Percentiles rank a stretch among this genome's conserved stretches.
Evolutionary conservation across 805 yeast species (phyloP).

Genomic region (Cyberlindnera mycetangii): DNA sequence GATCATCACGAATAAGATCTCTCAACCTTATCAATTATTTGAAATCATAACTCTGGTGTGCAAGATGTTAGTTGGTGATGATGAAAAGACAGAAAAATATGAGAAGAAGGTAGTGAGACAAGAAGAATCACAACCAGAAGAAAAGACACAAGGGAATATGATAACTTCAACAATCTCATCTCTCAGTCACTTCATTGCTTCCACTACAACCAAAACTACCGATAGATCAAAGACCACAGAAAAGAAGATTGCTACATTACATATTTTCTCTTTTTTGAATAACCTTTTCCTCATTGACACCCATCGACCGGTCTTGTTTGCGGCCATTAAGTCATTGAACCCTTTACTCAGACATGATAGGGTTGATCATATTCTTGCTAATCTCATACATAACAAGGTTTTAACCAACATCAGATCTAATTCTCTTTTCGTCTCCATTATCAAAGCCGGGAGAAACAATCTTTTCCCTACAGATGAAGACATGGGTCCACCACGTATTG

Average conservation of each 20-base stretch:
- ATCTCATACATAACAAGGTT: conserved; percentile 22
- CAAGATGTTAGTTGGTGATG: conserved; percentile 8
- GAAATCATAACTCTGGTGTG: conserved; percentile 32
- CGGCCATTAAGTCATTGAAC: conserved; percentile 25
- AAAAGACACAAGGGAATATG: background rate
- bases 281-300: conserved; percentile 19
- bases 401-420: conserved; percentile 17
- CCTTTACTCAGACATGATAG: conserved; percentile 13
- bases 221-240: background rate
- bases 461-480: conserved; percentile 47
- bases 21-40: conserved; percentile 52
- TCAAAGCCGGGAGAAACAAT: conserved; percentile 33
- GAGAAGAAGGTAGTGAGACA: background rate
- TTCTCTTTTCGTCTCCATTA: conserved; percentile 17
- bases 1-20: conserved; percentile 41
- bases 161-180: conserved; percentile 7
- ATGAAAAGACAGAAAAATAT: background rate
- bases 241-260: conserved; percentile 13
- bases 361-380: conserved; percentile 21
- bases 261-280: conserved; percentile 26
- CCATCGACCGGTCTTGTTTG: conserved; percentile 32
- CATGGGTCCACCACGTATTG: conserved; percentile 46
- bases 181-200: conserved; percentile 18
- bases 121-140: background rate
- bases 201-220: conserved; percentile 11